Conservation (phyloP, 129 eudicot species). For the Flaveria robusta region DNA sequence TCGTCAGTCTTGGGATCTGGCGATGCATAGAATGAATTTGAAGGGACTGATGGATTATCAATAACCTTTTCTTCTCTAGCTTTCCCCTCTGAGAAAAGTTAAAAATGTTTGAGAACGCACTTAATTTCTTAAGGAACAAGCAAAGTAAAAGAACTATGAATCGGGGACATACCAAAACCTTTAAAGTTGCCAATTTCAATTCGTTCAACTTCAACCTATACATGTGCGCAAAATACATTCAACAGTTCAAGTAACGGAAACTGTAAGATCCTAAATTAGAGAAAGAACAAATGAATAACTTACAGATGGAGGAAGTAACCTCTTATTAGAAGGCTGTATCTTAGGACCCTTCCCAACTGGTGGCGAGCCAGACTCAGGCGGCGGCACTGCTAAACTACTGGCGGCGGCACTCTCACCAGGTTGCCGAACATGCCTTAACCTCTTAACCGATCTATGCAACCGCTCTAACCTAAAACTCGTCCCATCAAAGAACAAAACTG, state of each 20-base stretch:
- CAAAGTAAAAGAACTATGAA: background rate
- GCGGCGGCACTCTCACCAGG: constrained; percentile 76
- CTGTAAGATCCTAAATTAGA: background rate
- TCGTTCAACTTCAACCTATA: constrained; percentile 87
- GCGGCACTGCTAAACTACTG: constrained; percentile 30
- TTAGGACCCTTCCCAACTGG: constrained; percentile 57
- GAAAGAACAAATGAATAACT: constrained; percentile 25
- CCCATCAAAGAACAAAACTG: constrained; percentile 95
- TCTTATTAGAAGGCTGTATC: constrained; percentile 53
- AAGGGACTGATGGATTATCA: constrained; percentile 41
- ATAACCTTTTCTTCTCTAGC: constrained; percentile 50
- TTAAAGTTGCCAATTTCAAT: constrained; percentile 77
- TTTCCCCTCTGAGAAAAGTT: constrained; percentile 50
- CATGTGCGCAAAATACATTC: background rate
- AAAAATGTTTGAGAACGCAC: background rate
- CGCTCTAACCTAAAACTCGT: constrained; percentile 74
- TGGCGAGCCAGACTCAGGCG: constrained; percentile 56
- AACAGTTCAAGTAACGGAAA: background rate
- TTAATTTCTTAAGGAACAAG: background rate
- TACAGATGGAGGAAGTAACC: constrained; percentile 52
- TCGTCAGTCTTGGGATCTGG: constrained; percentile 69
- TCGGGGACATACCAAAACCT: constrained; percentile 53
- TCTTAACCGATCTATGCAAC: constrained; percentile 89
- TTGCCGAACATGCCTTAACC: constrained; percentile 70
- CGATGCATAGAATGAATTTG: constrained; percentile 45